Evolutionary conservation across 2,329 filamentous ascomycete genomes (phyloP), one percentile per base, ranked within the genome.

Genomic region (Phoma sp.): DNA sequence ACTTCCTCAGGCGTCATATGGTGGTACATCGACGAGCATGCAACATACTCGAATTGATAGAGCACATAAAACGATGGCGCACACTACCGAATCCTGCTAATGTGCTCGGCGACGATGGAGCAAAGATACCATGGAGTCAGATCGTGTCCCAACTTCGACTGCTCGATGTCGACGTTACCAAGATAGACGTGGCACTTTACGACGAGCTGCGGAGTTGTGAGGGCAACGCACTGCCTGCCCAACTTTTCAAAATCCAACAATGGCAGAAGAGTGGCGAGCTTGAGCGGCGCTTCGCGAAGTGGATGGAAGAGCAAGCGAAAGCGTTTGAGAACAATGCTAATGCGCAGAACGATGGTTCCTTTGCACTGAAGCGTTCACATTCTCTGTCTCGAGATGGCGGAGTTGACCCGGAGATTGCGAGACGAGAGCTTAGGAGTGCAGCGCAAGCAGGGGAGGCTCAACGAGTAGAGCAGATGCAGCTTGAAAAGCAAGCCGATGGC

Each of bases 11-110:
- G 15, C 40, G 41, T 29, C 22, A 46, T 5, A 31, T 24, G 5
- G 21, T 40, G 22, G 46, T 44, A 6, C 52, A 55, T 22, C 36
- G 43, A 19, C 46, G 52, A 24, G 29, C 31, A 19, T 49, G 41
- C 41, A 55, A 55, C 41, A 50, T 55, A 40, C 46, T 50, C 9
- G 52, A 55, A 21, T 55, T 50, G 15, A 32, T 55, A 19, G 35
- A 41, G 13, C 52, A 55, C 46, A 43, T 43, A n/a, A 44, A 38
- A 15, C 46, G 52, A 29, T 55, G 52, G 52, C 45, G 25, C n/a
- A 29, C 27, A 7, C n/a, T 46, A 21, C 52, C 52, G 21, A 55
- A 55, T 15, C 52, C 52, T 29, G n/a, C 36, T 4, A 33, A 35
- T 8, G 36, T 55, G 6, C 40, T 55, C 8, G 46, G 45, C 10